Conservation (phyloP, 164 flowering plant species). For the Taxillus chinensis region DNA sequence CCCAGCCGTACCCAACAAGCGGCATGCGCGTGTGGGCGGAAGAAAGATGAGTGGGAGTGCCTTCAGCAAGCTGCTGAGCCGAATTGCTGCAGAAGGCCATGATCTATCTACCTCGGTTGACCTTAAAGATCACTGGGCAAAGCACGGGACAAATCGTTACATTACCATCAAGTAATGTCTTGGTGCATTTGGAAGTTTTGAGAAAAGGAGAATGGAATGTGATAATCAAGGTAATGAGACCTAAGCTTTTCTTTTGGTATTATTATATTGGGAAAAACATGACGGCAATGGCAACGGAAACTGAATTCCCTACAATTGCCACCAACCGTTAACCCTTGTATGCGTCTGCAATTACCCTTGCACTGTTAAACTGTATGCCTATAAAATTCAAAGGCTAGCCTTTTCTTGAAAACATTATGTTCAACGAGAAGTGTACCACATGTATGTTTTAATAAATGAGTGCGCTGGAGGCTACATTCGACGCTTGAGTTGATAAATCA, state of each 20-base stretch:
- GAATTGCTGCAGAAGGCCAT: conserved; percentile 61
- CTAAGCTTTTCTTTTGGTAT: background rate
- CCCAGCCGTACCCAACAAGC: conserved; percentile 61
- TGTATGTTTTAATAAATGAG: no score
- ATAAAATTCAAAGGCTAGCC: no score
- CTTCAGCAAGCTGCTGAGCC: conserved; percentile 48
- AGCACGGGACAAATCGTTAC: conserved; percentile 73
- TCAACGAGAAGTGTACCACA: no score
- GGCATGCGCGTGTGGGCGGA: conserved; percentile 69
- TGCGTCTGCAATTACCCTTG: no score
- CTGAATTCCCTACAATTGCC: no score
- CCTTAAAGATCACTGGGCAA: conserved; percentile 72
- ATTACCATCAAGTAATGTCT: conserved; percentile 50
- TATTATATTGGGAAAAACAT: background rate
- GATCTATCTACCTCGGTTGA: conserved; percentile 54
- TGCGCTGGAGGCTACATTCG: no score
- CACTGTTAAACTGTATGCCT: no score
- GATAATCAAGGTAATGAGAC: conserved; percentile 3
- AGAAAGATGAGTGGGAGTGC: conserved; percentile 79
- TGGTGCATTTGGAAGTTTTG: no score
- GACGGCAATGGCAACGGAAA: background rate
- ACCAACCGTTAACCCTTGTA: no score
- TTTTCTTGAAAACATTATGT: no score
- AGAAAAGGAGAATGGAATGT: background rate
- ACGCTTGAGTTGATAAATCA: no score